A percentile compares a stretch with the other conserved stretches of the same genome.
These are phyloP conservation scores for Lactarius sanguifluus DNA, from an alignment of 768 basidiomycete species.

Conservation along the genomic window DNA sequence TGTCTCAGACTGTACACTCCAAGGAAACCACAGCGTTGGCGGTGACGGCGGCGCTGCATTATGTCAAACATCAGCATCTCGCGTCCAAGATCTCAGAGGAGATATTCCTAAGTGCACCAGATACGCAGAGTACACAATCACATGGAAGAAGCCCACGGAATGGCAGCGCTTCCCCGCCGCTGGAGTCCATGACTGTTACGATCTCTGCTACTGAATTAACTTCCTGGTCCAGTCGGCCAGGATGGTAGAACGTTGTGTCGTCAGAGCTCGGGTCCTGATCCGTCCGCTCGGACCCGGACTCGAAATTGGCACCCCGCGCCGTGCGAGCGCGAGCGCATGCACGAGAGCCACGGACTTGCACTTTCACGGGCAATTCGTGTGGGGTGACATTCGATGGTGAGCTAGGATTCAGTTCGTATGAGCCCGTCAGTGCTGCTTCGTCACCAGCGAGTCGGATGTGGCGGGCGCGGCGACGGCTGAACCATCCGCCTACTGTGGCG, in stretches of 20 bases:
- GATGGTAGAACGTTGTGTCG: background rate
- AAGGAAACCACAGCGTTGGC: constrained; percentile 5
- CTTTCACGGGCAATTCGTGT: background rate
- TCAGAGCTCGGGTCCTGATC: background rate
- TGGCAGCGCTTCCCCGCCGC: background rate
- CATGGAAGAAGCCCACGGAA: background rate
- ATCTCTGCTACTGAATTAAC: background rate
- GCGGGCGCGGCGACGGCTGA: constrained; percentile 8
- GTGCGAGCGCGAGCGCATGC: background rate
- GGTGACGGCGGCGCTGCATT: constrained; percentile 4
- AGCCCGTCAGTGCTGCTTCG: background rate
- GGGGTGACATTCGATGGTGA: background rate
- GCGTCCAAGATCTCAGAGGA: background rate
- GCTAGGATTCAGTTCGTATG: constrained; percentile 10
- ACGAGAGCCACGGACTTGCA: background rate
- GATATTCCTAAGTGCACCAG: constrained; percentile 12
- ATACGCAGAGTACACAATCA: constrained; percentile 5
- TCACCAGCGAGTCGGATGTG: constrained; percentile 1
- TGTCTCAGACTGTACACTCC: background rate
- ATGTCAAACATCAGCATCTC: background rate
- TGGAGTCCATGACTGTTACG: background rate
- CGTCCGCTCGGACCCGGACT: background rate
- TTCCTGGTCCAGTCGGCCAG: background rate
- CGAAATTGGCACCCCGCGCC: background rate
- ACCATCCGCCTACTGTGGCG: constrained; percentile 15